Conservation (phyloP, 306 rosid species). For the Vachellia pachyceras region DNA sequence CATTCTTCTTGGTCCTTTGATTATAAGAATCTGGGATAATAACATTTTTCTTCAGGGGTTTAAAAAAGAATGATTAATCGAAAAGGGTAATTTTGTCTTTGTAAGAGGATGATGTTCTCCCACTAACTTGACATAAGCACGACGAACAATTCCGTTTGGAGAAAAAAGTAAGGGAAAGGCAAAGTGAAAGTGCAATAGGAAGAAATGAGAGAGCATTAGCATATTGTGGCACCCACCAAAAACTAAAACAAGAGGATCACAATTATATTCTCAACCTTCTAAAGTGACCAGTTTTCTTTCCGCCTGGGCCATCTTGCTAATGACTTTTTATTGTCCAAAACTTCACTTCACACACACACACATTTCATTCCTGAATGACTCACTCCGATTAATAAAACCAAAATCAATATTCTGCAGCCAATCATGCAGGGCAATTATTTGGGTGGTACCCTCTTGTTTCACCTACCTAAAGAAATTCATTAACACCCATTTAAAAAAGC, state of each 20-base stretch:
- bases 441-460: too few species aligned
- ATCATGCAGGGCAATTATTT: too few species aligned
- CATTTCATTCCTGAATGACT: conserved; percentile 29
- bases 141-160: conserved; percentile 16
- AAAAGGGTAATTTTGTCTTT: conserved; percentile 20
- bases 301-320: conserved; percentile 31
- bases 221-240: conserved; percentile 36
- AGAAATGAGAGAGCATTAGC: neutral
- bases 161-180: conserved; percentile 20
- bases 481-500: too few species aligned
- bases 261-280: conserved; percentile 56
- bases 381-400: conserved; percentile 28
- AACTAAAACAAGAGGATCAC: conserved; percentile 43
- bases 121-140: neutral
- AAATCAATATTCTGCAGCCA: conserved; percentile 22
- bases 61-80: neutral
- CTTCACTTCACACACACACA: neutral
- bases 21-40: conserved; percentile 13
- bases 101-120: neutral
- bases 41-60: neutral
- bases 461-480: too few species aligned
- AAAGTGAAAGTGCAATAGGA: conserved; percentile 31
- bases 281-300: conserved; percentile 41
- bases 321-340: conserved; percentile 28
- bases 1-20: conserved; percentile 36